These are phyloP conservation scores for Trypanosoma melophagium DNA, from an alignment of 208 protist genomes.

Conservation along the genomic window DNA sequence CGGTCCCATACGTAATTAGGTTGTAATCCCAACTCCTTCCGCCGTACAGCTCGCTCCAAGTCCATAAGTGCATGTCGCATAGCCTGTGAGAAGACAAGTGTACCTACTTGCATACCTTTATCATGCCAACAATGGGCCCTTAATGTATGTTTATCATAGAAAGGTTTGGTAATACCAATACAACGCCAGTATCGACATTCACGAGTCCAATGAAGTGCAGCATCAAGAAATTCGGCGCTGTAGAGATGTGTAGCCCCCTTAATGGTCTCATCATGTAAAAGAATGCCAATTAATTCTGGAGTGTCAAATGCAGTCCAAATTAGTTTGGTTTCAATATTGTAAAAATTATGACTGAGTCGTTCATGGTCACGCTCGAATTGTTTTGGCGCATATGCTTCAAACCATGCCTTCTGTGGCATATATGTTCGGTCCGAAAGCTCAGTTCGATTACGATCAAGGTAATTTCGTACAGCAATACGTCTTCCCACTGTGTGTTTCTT, in stretches of 20 bases:
- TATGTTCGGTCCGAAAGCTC: conserved; percentile 89
- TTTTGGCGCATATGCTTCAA: conserved; percentile 57
- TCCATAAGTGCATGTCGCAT: conserved; percentile 91
- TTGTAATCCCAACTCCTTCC: conserved; percentile 80
- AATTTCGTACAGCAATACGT: conserved; percentile 81
- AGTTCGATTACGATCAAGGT: conserved; percentile 85
- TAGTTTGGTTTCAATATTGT: conserved; percentile 84
- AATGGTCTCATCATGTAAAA: conserved; percentile 87
- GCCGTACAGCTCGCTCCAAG: conserved; percentile 79
- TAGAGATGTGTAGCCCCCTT: conserved; percentile 76
- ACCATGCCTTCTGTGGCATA: conserved; percentile 86
- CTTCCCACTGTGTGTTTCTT: conserved; percentile 72
- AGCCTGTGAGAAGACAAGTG: conserved; percentile 78
- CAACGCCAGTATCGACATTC: conserved; percentile 90
- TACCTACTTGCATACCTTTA: conserved; percentile 79
- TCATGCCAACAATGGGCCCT: conserved; percentile 89
- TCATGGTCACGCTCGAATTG: conserved; percentile 59
- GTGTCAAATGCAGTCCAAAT: conserved; percentile 90
- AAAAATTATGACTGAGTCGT: conserved; percentile 68
- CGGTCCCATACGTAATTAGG: conserved; percentile 90
- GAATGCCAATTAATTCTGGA: conserved; percentile 78
- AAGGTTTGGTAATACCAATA: conserved; percentile 90
- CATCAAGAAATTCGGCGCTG: conserved; percentile 62
- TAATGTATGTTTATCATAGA: conserved; percentile 80
- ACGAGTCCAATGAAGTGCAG: conserved; percentile 76